Evolutionary conservation across 768 basidiomycete genomes (phyloP), one percentile per base, ranked within the genome.

Genomic region (Suillus plorans): DNA sequence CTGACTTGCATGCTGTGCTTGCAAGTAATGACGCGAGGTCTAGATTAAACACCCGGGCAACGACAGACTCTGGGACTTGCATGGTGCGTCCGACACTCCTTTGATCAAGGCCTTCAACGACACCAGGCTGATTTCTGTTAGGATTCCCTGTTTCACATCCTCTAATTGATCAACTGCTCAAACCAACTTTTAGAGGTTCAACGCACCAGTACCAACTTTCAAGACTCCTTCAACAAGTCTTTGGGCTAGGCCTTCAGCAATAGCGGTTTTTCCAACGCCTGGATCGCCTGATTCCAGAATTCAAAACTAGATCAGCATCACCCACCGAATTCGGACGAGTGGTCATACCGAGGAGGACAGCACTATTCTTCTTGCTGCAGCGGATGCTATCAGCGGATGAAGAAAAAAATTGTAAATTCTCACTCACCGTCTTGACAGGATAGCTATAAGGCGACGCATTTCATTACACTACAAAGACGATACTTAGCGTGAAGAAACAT

Each of bases 341-440:
- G 25, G 3, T 20, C 64, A 22, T 58, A 64, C 64, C 59, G 14
- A 64, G 64, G 10, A 64, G 64, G 12, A 64, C 49, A 10, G 64
- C 64, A 16, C 58, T 64, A 18, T 64, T 64, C 56, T 64, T 64
- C 58, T 64, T 64, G 59, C 64, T 64, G 34, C 39, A 56, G 36
- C 22, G 20, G 14, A 34, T n/a, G 12, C 18, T 5, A 61, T 64
- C 60, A 60, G 34, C 31, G 16, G 14, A 28, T 13, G 31, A 28
- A 28, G 22, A 22, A 12, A n/a, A n/a, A 5, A 12, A 20, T 39
- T 22, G 14, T 22, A 31, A 18, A 39, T n/a, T 37, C 9, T 25
- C 12, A 60, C 59, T 25, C 59, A 60, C 41, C 45, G 41, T 25
- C 59, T 41, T 39, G 59, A 60, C 4, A 60, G 59, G n/a, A 45